phyloP scores from a whole-genome alignment of 371 early-diverging fungal genomes.

The Mucor sp. region DNA sequence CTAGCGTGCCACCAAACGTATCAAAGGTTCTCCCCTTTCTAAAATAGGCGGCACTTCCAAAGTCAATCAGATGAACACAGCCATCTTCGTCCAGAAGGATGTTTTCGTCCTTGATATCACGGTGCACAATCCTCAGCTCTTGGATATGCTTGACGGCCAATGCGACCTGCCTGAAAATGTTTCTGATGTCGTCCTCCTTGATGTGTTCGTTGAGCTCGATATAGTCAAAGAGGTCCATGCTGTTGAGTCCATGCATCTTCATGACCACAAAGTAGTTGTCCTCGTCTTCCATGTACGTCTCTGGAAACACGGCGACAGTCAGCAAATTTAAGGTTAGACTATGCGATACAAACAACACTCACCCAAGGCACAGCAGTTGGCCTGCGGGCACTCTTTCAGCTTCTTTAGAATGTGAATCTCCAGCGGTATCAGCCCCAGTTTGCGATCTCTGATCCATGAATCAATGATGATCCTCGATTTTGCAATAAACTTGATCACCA shows the following conservation, averaged over 20 bases:
- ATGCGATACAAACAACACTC: background rate
- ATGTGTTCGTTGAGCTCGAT: conserved; percentile 61
- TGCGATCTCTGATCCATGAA: conserved; percentile 68
- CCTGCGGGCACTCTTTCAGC: conserved; percentile 57
- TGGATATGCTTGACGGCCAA: conserved; percentile 69
- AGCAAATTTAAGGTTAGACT: background rate
- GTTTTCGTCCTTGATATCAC: conserved; percentile 76
- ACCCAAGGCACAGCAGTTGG: conserved; percentile 60
- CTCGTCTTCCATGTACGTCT: conserved; percentile 49
- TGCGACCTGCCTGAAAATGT: conserved; percentile 61
- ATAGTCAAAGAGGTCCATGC: conserved; percentile 72
- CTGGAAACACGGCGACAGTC: background rate
- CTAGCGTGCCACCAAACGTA: conserved; percentile 69
- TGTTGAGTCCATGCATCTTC: conserved; percentile 50
- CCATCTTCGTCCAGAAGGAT: conserved; percentile 59
- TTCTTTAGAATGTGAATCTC: conserved; percentile 71
- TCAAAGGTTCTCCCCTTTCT: conserved; percentile 57
- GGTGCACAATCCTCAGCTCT: conserved; percentile 67
- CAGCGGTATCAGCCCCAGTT: conserved; percentile 63
- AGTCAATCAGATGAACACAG: conserved; percentile 62
- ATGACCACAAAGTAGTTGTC: conserved; percentile 66
- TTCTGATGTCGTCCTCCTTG: conserved; percentile 53
- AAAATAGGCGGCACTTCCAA: conserved; percentile 65
- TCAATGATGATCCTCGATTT: conserved; percentile 68
- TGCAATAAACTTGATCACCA: conserved; percentile 70